A percentile compares a stretch with the other conserved stretches of the same genome.
These are phyloP conservation scores for Blepharisma japonicum DNA, from an alignment of 73 alveolate genomes.

Conservation along the genomic window DNA sequence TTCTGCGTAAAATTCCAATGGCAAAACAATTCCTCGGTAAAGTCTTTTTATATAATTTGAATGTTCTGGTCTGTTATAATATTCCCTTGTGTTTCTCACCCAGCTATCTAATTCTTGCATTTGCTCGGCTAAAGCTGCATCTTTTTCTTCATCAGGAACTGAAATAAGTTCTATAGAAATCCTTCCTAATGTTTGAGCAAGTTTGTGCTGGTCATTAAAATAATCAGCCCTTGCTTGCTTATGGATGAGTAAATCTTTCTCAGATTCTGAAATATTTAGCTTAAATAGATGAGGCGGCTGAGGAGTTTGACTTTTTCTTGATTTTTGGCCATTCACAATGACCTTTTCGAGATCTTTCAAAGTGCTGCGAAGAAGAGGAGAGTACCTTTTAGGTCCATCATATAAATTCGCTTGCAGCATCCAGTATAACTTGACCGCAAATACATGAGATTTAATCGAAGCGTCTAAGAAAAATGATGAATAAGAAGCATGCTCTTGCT, in stretches of 20 bases:
- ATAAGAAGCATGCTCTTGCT: background rate
- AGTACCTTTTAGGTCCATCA: background rate
- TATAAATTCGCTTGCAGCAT: background rate
- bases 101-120: background rate
- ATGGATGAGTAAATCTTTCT: background rate
- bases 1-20: background rate
- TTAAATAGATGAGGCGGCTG: background rate
- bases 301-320: background rate
- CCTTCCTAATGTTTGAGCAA: slow-evolving; percentile 2
- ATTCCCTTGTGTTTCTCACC: background rate
- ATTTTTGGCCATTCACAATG: background rate
- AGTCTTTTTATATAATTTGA: background rate
- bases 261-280: background rate
- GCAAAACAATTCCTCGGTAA: slow-evolving; percentile 18
- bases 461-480: background rate
- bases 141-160: background rate
- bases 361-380: background rate
- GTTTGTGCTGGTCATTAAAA: background rate
- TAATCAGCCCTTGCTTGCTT: slow-evolving; percentile 27
- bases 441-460: background rate
- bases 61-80: background rate
- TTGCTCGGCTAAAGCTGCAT: background rate
- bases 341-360: background rate
- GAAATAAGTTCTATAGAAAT: background rate
- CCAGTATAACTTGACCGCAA: background rate